A percentile compares a stretch with the other conserved stretches of the same genome.
These are phyloP conservation scores for Salisapilia sapeloensis DNA, from an alignment of 352 stramenopile genomes.

Conservation along the genomic window DNA sequence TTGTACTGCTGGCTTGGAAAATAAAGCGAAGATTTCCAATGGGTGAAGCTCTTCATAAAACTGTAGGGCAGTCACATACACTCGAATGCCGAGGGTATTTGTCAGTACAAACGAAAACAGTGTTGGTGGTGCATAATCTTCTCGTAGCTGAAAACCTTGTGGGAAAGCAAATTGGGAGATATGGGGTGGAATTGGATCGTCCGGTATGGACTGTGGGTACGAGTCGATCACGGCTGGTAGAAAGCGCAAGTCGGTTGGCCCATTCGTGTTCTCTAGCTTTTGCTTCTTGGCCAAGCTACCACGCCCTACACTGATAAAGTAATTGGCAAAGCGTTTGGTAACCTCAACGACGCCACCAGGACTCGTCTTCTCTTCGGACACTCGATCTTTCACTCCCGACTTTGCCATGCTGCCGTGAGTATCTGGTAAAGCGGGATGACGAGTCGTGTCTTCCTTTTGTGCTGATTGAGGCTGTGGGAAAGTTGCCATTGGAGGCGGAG, in stretches of 20 bases:
- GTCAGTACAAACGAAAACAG: constrained; percentile 80
- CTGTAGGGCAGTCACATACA: constrained; percentile 60
- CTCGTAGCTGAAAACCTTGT: constrained; percentile 43
- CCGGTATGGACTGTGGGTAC: constrained; percentile 38
- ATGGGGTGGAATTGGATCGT: constrained; percentile 38
- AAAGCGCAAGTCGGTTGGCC: constrained; percentile 54
- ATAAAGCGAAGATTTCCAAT: constrained; percentile 57
- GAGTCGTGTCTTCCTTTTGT: constrained; percentile 22
- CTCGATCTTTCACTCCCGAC: constrained; percentile 4
- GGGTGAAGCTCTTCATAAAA: constrained; percentile 74
- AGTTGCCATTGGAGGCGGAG: background rate
- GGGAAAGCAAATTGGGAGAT: constrained; percentile 70
- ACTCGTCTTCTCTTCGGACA: constrained; percentile 16
- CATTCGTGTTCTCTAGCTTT: constrained; percentile 52
- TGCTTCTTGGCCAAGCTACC: constrained; percentile 37
- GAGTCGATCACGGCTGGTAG: constrained; percentile 38
- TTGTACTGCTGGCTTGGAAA: constrained; percentile 24
- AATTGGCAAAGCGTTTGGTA: constrained; percentile 66
- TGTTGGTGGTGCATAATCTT: constrained; percentile 29
- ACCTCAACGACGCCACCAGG: constrained; percentile 48
- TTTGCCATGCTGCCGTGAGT: no score
- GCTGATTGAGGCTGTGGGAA: background rate
- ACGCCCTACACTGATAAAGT: constrained; percentile 66
- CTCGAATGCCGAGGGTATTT: constrained; percentile 62
- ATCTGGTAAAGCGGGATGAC: no score